phyloP scores from a whole-genome alignment of 768 basidiomycete genomes.

The Sporobolomyces phaffii region DNA sequence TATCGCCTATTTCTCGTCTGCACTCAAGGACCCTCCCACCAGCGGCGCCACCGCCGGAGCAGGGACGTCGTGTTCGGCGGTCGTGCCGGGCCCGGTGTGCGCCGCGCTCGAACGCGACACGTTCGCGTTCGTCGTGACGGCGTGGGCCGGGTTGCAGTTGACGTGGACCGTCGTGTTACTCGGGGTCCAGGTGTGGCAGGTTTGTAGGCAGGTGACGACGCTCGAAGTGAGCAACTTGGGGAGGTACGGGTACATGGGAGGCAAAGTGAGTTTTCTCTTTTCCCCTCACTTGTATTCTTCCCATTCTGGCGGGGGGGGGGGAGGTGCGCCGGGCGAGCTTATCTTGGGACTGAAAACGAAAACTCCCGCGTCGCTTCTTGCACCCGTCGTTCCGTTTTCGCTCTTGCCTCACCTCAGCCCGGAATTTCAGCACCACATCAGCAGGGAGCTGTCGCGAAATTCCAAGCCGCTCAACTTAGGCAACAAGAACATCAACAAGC shows the following conservation, averaged over 20 bases:
- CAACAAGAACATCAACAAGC: neutral
- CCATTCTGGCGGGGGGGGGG: neutral
- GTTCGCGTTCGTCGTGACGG: slow-evolving; percentile 72
- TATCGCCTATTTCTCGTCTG: slow-evolving; percentile 63
- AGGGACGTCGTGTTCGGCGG: slow-evolving; percentile 58
- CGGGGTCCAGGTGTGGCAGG: slow-evolving; percentile 81
- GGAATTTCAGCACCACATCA: slow-evolving; percentile 28
- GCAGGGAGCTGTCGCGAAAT: slow-evolving; percentile 22
- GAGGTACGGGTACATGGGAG: slow-evolving; percentile 94
- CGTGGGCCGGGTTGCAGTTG: slow-evolving; percentile 90
- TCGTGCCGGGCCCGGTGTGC: slow-evolving; percentile 67
- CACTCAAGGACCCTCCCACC: no score
- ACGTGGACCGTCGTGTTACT: slow-evolving; percentile 87
- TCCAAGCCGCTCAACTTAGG: slow-evolving; percentile 19
- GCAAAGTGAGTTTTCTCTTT: slow-evolving; percentile 50
- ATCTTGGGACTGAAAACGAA: no score
- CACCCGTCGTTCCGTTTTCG: no score
- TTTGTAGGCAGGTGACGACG: slow-evolving; percentile 89
- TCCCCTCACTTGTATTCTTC: neutral
- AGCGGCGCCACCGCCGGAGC: no score
- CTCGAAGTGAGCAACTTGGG: slow-evolving; percentile 92
- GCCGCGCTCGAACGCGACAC: slow-evolving; percentile 62
- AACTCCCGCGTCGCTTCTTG: no score
- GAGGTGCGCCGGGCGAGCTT: no score
- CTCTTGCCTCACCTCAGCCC: no score